Base-by-base conservation (phyloP, 169 alveolate species). In the Eimeria maxima region DNA sequence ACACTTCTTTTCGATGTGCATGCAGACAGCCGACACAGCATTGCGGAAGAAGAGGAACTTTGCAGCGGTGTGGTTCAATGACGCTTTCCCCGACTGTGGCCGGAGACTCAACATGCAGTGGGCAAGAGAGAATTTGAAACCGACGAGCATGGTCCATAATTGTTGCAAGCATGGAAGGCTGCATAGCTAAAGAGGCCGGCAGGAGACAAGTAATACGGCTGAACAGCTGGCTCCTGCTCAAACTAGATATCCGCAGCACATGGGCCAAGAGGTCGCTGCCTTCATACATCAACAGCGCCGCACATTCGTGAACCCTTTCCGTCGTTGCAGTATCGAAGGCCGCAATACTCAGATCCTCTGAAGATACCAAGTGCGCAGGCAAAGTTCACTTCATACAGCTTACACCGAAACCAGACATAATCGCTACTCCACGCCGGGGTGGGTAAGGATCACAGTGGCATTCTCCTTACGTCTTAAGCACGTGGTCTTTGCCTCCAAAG, bases 71-170 rank as follows among this genome's bases (percentile, higher is more conserved):
- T 53, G 93, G 93, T 45, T 87, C 83, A 29, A 87, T 44, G 47
- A 87, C n/a, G 71, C 83, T 87, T 67, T 87, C 81, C 4, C 44
- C n/a, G 53, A 73, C 3, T 80, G n/a, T 22, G 65, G 69, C 47
- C 93, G 42, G 81, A 38, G 93, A 65, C 83, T 87, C 93, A 60
- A 63, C 78, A 29, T 87, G 93, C 83, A 87, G 53, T 14, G 93
- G 93, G 20, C 93, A 87, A 65, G 76, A 60, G 10, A 87, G 83
- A 63, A 87, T 22, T 44, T 87, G 93, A 50, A 87, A 87, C 13
- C 93, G 93, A 57, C 93, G 93, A 57, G 93, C 93, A 20, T 87
- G 93, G 10, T 53, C 78, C 81, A 87, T 71, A 87, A 87, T 87
- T 73, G 93, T 87, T 27, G 93, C 93, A 50, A 87, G 83, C 93